phyloP scores from a whole-genome alignment of 2,329 filamentous ascomycete species.

The Emmonsia crescens region DNA sequence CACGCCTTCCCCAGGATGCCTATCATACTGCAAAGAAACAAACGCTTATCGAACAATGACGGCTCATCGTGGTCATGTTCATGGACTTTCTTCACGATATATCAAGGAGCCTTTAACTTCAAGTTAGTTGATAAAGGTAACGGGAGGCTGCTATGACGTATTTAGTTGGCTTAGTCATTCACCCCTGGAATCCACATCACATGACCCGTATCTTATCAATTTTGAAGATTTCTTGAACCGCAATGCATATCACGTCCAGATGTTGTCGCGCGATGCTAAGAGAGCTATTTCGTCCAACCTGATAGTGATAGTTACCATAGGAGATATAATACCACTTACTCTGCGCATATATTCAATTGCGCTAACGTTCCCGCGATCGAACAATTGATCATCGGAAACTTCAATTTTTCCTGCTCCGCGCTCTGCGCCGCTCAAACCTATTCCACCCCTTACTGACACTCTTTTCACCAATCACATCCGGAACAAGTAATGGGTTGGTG shows the following conservation, averaged over 20 bases:
- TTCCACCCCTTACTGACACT: not conserved
- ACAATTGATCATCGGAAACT: not conserved
- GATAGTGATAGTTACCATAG: not conserved
- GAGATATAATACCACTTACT: not conserved
- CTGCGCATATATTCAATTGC: not conserved
- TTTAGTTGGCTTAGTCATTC: not conserved
- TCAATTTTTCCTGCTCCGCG: not conserved
- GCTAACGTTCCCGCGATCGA: not conserved
- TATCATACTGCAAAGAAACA: constrained; percentile 6
- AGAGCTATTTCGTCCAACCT: not conserved
- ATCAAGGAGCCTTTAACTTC: too few species aligned
- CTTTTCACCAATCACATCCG: not conserved
- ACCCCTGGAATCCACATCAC: not conserved
- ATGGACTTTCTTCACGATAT: not conserved
- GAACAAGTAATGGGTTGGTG: constrained; percentile 36
- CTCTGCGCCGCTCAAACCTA: not conserved
- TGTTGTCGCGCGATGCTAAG: not conserved
- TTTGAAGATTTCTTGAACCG: not conserved
- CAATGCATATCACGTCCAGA: not conserved
- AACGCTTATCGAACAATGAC: not conserved
- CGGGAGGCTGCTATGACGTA: not conserved
- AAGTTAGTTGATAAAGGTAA: not conserved
- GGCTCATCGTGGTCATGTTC: not conserved
- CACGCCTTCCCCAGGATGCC: constrained; percentile 3
- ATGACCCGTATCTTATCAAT: not conserved